A percentile compares a stretch with the other conserved stretches of the same genome.
Evolutionary conservation across 2,329 filamentous ascomycete species (phyloP).

Genomic region (Pyrenochaeta sp.): DNA sequence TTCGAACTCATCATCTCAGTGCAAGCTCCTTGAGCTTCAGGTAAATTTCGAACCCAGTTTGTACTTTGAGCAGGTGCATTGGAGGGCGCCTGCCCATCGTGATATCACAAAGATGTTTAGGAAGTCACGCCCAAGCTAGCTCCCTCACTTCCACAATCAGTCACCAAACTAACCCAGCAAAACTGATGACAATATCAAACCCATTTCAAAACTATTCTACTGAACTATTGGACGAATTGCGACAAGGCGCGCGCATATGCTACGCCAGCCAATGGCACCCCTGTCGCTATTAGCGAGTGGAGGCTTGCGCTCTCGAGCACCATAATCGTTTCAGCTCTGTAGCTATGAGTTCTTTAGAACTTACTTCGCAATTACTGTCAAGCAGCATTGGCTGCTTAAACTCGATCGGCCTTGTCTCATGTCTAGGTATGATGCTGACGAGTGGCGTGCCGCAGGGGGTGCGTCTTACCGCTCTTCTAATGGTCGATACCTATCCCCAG

Average conservation of each 20-base stretch:
- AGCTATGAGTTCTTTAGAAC: neutral
- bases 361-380: neutral
- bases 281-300: neutral
- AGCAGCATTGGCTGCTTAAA: neutral
- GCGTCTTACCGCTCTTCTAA: neutral
- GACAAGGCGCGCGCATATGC: neutral
- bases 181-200: neutral
- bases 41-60: neutral
- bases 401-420: neutral
- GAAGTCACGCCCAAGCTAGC: neutral
- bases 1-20: neutral
- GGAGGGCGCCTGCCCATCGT: neutral
- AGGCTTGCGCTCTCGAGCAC: neutral
- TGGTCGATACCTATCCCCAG: neutral
- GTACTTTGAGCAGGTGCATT: neutral
- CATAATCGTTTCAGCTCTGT: neutral
- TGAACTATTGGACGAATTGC: neutral
- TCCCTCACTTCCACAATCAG: neutral
- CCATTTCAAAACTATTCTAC: neutral
- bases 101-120: neutral
- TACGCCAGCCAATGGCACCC: conserved; percentile 1
- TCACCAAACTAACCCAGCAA: neutral
- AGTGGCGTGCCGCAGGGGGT: neutral
- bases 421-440: neutral
- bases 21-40: neutral